Evolutionary conservation across 352 stramenopile genomes (phyloP), one percentile per base, ranked within the genome.

Genomic region (Globisporangium orthogonon): DNA sequence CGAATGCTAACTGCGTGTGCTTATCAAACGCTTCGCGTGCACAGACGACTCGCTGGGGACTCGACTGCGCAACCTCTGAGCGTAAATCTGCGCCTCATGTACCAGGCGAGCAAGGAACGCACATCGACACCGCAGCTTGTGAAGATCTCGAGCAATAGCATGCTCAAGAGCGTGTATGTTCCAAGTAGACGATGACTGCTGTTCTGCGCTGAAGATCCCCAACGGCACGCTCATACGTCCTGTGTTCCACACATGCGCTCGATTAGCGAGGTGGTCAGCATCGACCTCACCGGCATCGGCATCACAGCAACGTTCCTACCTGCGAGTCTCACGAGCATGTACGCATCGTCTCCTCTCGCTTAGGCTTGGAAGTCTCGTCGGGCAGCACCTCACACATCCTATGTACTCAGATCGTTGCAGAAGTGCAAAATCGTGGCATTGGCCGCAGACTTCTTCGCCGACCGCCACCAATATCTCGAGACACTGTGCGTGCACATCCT

Each of bases 361-460:
- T 18, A 29, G 33, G 33, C 3, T 43, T 17, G 14, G 10, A 43
- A 17, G 37, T 6, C 4, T 0, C 15, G 9, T 11, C 15, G 37
- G 10, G 15, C 37, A 43, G 7, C 37, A 13, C 9, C 9, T 43
- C 37, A 43, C 37, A n/a, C n/a, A n/a, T n/a, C n/a, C n/a, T 13
- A 3, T 44, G 40, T 10, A 6, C 13, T n/a, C 47, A 43, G 30
- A 18, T 18, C 18, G 43, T 0, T 65, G 7, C 49, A 80, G 71
- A 28, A 70, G 29, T 75, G 70, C 53, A 78, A 75, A 52, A 71
- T 82, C 46, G 71, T 65, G 44, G 46, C 57, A 33, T 58, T 82
- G 39, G 74, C 63, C n/a, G 43, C 62, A 2, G 67, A 65, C 2
- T 82, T 82, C 50, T 50, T 82, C 51, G 40, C 40, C 40, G 40